A percentile compares a stretch with the other conserved stretches of the same genome.
Conservation (phyloP, 2,329 filamentous ascomycete genomes). For the Colletotrichum paranaense region DNA sequence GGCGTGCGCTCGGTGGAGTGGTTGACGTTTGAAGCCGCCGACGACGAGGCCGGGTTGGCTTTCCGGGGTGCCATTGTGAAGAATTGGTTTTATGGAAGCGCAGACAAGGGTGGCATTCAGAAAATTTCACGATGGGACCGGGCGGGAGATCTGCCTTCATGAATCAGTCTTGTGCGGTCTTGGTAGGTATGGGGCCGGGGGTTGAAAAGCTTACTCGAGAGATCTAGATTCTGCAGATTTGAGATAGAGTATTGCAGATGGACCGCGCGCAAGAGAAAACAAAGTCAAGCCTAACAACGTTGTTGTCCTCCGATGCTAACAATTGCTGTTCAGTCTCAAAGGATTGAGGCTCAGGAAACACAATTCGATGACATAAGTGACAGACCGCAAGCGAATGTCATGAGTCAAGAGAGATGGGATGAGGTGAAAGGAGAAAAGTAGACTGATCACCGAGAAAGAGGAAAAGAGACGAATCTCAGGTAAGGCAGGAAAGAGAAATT, state of each 20-base stretch:
- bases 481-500: neutral
- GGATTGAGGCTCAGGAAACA: neutral
- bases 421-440: neutral
- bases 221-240: neutral
- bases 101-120: neutral
- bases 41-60: neutral
- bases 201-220: neutral
- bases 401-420: constrained; percentile 16
- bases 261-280: neutral
- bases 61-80: constrained; percentile 5
- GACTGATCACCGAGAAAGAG: neutral
- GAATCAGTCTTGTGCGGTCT: neutral
- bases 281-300: neutral
- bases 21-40: neutral
- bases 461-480: neutral
- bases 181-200: neutral
- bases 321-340: neutral
- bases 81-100: neutral
- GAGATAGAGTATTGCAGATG: neutral
- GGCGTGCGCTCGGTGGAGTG: constrained; percentile 19
- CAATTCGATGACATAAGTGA: neutral
- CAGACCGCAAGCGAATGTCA: constrained; percentile 1
- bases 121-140: neutral
- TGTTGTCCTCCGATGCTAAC: neutral
- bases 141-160: neutral